Evolutionary conservation across 225 moss, liverwort and hornwort species (phyloP).

Genomic region (Pseudoscleropodium purum): DNA sequence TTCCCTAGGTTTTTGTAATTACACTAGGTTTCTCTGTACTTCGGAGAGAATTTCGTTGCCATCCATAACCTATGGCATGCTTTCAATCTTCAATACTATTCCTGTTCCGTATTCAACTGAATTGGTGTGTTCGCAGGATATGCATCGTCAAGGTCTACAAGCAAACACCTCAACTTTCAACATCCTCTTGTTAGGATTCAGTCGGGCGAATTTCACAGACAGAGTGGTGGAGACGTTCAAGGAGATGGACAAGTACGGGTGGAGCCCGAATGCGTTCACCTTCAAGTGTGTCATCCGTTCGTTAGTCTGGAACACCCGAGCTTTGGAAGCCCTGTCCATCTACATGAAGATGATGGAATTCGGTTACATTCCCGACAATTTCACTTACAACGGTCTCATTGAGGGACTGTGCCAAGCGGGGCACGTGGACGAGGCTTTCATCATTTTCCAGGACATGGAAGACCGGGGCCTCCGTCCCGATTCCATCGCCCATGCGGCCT

Average conservation of each 20-base stretch:
- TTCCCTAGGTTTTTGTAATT: background rate
- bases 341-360: conserved; percentile 31
- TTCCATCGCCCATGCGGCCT: conserved; percentile 25
- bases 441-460: conserved; percentile 42
- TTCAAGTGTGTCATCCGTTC: conserved; percentile 41
- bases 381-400: conserved; percentile 40
- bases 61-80: background rate
- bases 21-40: background rate
- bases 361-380: conserved; percentile 34
- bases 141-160: conserved; percentile 31
- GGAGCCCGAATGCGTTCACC: conserved; percentile 40
- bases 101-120: background rate
- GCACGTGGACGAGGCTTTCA: conserved; percentile 22
- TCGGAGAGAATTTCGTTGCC: background rate
- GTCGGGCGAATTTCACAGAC: conserved; percentile 16
- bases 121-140: conserved; percentile 18
- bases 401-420: conserved; percentile 35
- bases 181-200: conserved; percentile 29
- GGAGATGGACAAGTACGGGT: conserved; percentile 18
- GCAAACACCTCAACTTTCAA: conserved; percentile 43
- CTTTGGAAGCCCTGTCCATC: conserved; percentile 16
- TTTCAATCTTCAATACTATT: background rate
- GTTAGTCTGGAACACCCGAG: conserved; percentile 19
- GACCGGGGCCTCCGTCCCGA: conserved; percentile 24
- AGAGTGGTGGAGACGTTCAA: conserved; percentile 23